phyloP scores from a whole-genome alignment of 1,284 basidiomycete genomes.

The Apiotrichum gracile region DNA sequence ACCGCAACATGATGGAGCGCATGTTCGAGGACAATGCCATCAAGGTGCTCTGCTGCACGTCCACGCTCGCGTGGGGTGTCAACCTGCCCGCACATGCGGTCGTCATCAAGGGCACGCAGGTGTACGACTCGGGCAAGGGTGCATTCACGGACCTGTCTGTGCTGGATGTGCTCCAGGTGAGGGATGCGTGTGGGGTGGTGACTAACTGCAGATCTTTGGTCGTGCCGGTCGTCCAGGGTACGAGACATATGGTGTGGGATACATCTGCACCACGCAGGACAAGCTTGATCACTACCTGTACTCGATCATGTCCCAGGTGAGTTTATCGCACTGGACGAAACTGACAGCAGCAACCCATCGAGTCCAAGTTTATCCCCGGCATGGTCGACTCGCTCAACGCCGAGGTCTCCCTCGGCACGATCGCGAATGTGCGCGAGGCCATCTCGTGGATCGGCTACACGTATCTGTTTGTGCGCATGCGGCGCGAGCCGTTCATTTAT shows the following conservation, averaged over 20 bases:
- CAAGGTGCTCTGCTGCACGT: slow-evolving; percentile 95
- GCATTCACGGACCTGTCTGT: slow-evolving; percentile 90
- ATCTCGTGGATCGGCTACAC: slow-evolving; percentile 97
- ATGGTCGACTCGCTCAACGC: slow-evolving; percentile 92
- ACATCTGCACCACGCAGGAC: slow-evolving; percentile 90
- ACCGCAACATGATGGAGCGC: slow-evolving; percentile 91
- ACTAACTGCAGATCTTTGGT: slow-evolving; percentile 66
- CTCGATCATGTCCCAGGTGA: slow-evolving; percentile 76
- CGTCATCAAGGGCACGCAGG: slow-evolving; percentile 95
- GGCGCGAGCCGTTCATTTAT: slow-evolving; percentile 84
- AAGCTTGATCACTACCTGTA: slow-evolving; percentile 90
- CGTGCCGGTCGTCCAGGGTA: slow-evolving; percentile 94
- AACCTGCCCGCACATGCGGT: slow-evolving; percentile 98
- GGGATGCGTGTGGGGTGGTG: slow-evolving; percentile 2
- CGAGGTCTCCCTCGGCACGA: slow-evolving; percentile 91
- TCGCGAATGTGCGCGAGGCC: slow-evolving; percentile 78
- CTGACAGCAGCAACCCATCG: slow-evolving; percentile 72
- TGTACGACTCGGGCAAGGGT: slow-evolving; percentile 86
- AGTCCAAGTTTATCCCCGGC: slow-evolving; percentile 88
- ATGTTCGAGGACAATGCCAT: slow-evolving; percentile 89
- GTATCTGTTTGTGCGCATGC: slow-evolving; percentile 94
- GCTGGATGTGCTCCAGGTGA: slow-evolving; percentile 80
- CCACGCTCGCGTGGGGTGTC: slow-evolving; percentile 98
- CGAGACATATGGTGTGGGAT: slow-evolving; percentile 92
- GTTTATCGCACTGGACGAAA: slow-evolving; percentile 13